Base-by-base conservation (phyloP, 2,329 filamentous ascomycete species). In the Hypoxylon sp. region DNA sequence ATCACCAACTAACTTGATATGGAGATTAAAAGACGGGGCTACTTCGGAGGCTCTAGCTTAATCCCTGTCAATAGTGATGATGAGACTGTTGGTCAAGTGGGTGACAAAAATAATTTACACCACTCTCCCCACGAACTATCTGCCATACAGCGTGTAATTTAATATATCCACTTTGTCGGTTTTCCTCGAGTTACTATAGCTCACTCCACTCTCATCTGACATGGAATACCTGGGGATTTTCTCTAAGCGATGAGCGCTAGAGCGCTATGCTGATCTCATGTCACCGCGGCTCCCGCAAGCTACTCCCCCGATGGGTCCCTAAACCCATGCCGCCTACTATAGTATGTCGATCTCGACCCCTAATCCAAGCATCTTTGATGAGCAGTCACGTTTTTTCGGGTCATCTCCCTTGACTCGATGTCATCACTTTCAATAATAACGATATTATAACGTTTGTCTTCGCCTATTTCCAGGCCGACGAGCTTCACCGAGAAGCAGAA, bases 221-320 rank as follows among this genome's bases (percentile, higher is more conserved):
- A 69, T 71, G 62, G 63, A 67, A 69, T 59, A 70, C 65, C 65
- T 72, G 67, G 70, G 71, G 68, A 66, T 71, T 63, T 63, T 65
- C 60, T 68, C 66, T 71, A 77, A 77, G 75, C 75, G 75, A 77
- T 66, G 67, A 42, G 59, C 72, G 68, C 75, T 76, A 77, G 75
- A 74, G 75, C 69, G 70, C 70, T 66, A 69, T 53, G 74, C 69
- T 75, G 74, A 77, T 77, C 74, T 72, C 59, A 67, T 67, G 66
- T 69, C 71, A 70, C 67, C 72, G 46, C 71, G 68, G 69, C 69
- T 72, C 67, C 71, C 71, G 72, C 69, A 74, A 58, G 63, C 66
- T 63, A 63, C 63, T 59, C 69, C 69, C 64, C 69, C 69, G 63
- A 69, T 48, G 52, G 58, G 48, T 35, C 59, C 64, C 47, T 59